Evolutionary conservation across 495 filamentous ascomycete species (phyloP).

Genomic region (Penicillium atrosanguineum): DNA sequence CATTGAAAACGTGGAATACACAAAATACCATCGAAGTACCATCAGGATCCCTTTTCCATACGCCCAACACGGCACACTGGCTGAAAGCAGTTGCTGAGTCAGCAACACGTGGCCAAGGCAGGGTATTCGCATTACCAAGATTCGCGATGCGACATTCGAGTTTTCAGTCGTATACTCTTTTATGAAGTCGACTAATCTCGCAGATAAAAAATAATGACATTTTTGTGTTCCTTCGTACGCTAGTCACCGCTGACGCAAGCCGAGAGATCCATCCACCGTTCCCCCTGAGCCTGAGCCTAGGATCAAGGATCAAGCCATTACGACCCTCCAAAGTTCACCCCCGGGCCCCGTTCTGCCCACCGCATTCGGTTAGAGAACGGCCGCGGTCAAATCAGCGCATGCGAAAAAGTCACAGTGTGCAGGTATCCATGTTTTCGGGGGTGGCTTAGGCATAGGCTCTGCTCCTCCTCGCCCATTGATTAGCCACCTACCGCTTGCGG

Average conservation of each 20-base stretch:
- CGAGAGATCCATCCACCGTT: too few species aligned
- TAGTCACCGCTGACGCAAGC: neutral
- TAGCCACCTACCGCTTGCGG: slow-evolving; percentile 25
- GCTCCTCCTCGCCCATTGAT: slow-evolving; percentile 7
- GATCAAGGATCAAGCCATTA: neutral
- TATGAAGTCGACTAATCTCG: neutral
- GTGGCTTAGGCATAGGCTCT: slow-evolving; percentile 14
- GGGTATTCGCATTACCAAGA: neutral
- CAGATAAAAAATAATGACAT: neutral
- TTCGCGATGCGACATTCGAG: neutral
- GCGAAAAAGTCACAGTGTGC: slow-evolving; percentile 7
- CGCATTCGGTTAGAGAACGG: slow-evolving; percentile 12
- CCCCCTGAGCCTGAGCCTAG: too few species aligned
- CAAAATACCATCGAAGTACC: neutral
- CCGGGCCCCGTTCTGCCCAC: neutral
- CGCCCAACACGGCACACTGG: neutral
- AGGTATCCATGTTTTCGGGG: slow-evolving; percentile 20
- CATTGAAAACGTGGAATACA: neutral
- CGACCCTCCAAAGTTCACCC: neutral
- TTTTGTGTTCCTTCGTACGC: neutral
- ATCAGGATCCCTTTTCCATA: neutral
- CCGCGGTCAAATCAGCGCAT: slow-evolving; percentile 14
- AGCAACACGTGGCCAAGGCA: neutral
- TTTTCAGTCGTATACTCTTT: neutral
- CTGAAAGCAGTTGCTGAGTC: slow-evolving; percentile 2